Base-by-base conservation (phyloP, 306 rosid species). In the Luffa acutangula region DNA sequence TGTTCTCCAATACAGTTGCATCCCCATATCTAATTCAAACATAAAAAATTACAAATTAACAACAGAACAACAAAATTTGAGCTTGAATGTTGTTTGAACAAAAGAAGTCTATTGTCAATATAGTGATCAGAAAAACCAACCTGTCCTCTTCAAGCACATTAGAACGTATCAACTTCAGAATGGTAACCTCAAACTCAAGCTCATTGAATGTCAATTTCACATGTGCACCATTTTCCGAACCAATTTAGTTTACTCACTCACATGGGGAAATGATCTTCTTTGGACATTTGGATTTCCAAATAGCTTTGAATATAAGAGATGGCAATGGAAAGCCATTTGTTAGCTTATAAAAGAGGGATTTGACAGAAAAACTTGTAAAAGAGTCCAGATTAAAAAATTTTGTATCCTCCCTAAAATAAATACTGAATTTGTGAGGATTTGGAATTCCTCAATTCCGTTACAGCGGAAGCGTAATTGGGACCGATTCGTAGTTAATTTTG, bases 1-100 rank as follows among this genome's bases (percentile, higher is more conserved):
- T 94, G 81, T 94, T 94, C 93, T 94, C 98, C 85, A 86, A 94
- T 83, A 94, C 98, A 43, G 97, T 94, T 4, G 96, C 87, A 82
- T 94, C 92, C 52, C 98, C 98, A 77, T 92, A 94, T 82, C 98
- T 94, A 89, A 83, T 62, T 57, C 52, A 53, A 80, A 13, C 7
- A 60, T n/a, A 57, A 11, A 37, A 59, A 31, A 14, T 3, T 31
- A 6, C 20, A 13, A 15, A 34, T 9, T 63, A 66, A 71, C 10
- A 8, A 49, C 25, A 59, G 2, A 25, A 25, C 31, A 25, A 25
- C 31, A 25, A 1, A 25, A 25, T 25, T 1, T 25, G 31, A 25
- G 31, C 1, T 57, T 13, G 10, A 57, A 20, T 18, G n/a, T 4
- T 31, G 11, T 6, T 25, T 25, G 31, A 25, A 15, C 49, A 15